Conservation (phyloP, 2,329 filamentous ascomycete species). For the Mollisia scopiformis region DNA sequence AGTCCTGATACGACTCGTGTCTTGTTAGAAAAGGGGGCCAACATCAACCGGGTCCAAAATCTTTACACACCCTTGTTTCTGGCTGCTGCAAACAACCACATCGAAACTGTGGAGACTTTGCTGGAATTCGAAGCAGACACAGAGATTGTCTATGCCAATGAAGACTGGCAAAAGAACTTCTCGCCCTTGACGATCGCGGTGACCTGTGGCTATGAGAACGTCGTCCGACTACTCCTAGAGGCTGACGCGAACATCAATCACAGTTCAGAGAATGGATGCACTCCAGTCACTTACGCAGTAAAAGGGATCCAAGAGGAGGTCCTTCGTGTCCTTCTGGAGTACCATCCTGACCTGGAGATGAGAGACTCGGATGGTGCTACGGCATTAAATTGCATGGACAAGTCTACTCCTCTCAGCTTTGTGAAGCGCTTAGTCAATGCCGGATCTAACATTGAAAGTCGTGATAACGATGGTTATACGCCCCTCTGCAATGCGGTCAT, state of each 20-base stretch:
- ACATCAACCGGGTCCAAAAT: neutral
- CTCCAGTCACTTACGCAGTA: neutral
- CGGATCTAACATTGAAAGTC: slow-evolving; percentile 15
- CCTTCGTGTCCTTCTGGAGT: slow-evolving; percentile 5
- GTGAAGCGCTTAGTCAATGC: slow-evolving; percentile 14
- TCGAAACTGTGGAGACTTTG: slow-evolving; percentile 14
- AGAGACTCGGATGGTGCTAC: neutral
- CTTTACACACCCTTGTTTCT: slow-evolving; percentile 1
- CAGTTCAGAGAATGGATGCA: neutral
- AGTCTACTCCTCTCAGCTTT: neutral
- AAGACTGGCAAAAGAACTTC: slow-evolving; percentile 5
- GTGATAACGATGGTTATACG: slow-evolving; percentile 14
- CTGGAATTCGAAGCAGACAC: slow-evolving; percentile 13
- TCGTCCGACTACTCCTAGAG: slow-evolving; percentile 17
- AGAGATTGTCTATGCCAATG: slow-evolving; percentile 9
- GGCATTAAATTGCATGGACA: neutral
- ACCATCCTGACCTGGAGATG: neutral
- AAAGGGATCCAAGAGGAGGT: neutral
- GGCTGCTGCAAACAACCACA: neutral
- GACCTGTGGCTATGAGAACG: neutral
- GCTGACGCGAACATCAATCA: slow-evolving; percentile 24
- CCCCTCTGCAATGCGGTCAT: slow-evolving; percentile 9
- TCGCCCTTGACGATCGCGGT: slow-evolving; percentile 21
- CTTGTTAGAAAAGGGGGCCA: neutral
- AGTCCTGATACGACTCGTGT: neutral